These are phyloP conservation scores for Aureobasidium sp. DNA, from an alignment of 2,329 filamentous ascomycete species.

Conservation along the genomic window DNA sequence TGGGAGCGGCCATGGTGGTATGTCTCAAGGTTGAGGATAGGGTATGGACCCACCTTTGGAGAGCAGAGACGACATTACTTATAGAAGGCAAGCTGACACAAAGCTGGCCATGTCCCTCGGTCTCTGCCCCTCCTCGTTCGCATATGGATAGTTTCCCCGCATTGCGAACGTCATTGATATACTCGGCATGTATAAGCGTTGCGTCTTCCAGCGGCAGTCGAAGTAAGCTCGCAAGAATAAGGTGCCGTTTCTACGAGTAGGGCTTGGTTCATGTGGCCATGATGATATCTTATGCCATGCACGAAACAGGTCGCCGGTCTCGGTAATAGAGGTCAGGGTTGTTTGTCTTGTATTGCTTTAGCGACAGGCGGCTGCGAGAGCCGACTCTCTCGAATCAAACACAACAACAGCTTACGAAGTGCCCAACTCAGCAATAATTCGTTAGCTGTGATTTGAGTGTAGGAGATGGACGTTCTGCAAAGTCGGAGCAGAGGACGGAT, in stretches of 20 bases:
- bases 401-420: not conserved
- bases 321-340: not conserved
- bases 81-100: not conserved
- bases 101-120: not conserved
- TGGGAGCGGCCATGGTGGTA: slow-evolving; percentile 29
- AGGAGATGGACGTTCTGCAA: not conserved
- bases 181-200: not conserved
- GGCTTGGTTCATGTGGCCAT: not conserved
- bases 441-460: not conserved
- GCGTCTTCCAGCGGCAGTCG: not conserved
- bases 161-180: slow-evolving; percentile 3
- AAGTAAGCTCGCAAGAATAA: not conserved
- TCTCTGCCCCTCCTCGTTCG: slow-evolving; percentile 1
- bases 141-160: slow-evolving; percentile 1
- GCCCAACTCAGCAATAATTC: not conserved
- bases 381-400: not conserved
- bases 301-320: not conserved
- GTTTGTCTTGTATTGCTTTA: not conserved
- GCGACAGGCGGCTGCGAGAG: too few species aligned
- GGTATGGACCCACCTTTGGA: not conserved
- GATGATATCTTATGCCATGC: not conserved
- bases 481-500: not conserved
- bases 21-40: not conserved
- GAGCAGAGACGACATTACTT: not conserved
- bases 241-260: not conserved